phyloP scores from a whole-genome alignment of 2,329 filamentous ascomycete species.

The Esteya vermicola region DNA sequence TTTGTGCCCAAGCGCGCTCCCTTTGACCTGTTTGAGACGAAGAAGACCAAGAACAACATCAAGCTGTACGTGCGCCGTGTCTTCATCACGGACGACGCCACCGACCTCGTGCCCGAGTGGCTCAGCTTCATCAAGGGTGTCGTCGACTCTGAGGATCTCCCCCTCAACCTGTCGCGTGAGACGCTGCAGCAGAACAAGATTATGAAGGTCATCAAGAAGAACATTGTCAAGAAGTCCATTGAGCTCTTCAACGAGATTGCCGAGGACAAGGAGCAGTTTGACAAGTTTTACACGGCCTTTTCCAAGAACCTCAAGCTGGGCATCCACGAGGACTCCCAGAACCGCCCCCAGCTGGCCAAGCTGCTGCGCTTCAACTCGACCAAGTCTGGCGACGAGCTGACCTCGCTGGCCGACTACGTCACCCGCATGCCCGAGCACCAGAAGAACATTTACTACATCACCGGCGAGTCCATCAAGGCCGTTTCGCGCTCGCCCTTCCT shows the following conservation, averaged over 20 bases:
- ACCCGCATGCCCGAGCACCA: slow-evolving; percentile 99
- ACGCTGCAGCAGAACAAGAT: slow-evolving; percentile 99
- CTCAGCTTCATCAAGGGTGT: slow-evolving; percentile 99
- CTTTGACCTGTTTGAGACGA: slow-evolving; percentile 99
- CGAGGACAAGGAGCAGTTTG: slow-evolving; percentile 99
- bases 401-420: slow-evolving; percentile 92
- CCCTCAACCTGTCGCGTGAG: slow-evolving; percentile 98
- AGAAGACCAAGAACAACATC: slow-evolving; percentile 99
- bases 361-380: slow-evolving; percentile 97
- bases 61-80: slow-evolving; percentile 99
- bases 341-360: slow-evolving; percentile 86
- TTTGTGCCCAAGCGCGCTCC: slow-evolving; percentile 99
- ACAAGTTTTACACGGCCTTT: slow-evolving; percentile 99
- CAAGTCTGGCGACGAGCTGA: slow-evolving; percentile 93
- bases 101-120: slow-evolving; percentile 98
- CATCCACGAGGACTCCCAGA: slow-evolving; percentile 99
- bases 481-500: slow-evolving; percentile 98
- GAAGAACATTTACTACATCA: slow-evolving; percentile 99
- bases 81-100: slow-evolving; percentile 99
- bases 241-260: slow-evolving; percentile 99
- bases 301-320: slow-evolving; percentile 99
- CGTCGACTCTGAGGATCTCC: slow-evolving; percentile 98
- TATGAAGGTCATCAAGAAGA: slow-evolving; percentile 99
- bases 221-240: slow-evolving; percentile 99
- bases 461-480: slow-evolving; percentile 97